Evolutionary conservation across 139 green algal genomes (phyloP).

Genomic region (Edaphochlamys debaryana): DNA sequence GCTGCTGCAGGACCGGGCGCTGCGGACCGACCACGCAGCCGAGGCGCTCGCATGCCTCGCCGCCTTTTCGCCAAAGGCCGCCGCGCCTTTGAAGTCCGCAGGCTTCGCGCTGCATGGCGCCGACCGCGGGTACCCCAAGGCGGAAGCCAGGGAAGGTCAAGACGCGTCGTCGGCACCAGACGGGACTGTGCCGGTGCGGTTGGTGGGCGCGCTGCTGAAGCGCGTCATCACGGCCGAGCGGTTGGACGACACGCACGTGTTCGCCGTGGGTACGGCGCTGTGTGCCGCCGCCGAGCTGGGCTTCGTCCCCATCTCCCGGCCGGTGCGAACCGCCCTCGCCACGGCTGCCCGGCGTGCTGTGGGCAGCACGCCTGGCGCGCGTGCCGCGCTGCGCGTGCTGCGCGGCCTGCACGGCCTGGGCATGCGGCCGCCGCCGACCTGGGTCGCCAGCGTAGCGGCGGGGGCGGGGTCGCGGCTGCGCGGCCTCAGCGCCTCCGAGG

Average conservation of each 20-base stretch:
- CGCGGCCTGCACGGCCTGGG: neutral
- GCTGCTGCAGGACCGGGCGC: neutral
- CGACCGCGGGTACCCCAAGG: too few species aligned
- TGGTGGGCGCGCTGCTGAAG: too few species aligned
- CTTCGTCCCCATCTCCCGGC: neutral
- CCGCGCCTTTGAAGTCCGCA: too few species aligned
- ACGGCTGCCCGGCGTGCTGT: neutral
- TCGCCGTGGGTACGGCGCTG: neutral
- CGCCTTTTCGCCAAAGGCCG: too few species aligned
- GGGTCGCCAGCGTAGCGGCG: neutral
- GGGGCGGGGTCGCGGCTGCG: neutral
- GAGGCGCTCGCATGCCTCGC: conserved; percentile 6
- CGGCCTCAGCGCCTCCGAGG: neutral
- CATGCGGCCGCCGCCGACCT: neutral
- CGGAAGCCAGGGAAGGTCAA: too few species aligned
- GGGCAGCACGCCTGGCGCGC: neutral
- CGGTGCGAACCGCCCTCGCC: neutral
- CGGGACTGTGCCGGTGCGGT: too few species aligned
- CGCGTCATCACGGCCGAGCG: too few species aligned
- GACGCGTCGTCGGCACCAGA: too few species aligned
- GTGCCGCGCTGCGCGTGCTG: neutral
- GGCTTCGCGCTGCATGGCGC: too few species aligned
- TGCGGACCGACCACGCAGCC: neutral
- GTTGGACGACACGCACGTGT: too few species aligned
- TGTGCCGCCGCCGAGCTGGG: conserved; percentile 8